These are phyloP conservation scores for Sporothrix protearum DNA, from an alignment of 2,329 filamentous ascomycete genomes.

Conservation along the genomic window DNA sequence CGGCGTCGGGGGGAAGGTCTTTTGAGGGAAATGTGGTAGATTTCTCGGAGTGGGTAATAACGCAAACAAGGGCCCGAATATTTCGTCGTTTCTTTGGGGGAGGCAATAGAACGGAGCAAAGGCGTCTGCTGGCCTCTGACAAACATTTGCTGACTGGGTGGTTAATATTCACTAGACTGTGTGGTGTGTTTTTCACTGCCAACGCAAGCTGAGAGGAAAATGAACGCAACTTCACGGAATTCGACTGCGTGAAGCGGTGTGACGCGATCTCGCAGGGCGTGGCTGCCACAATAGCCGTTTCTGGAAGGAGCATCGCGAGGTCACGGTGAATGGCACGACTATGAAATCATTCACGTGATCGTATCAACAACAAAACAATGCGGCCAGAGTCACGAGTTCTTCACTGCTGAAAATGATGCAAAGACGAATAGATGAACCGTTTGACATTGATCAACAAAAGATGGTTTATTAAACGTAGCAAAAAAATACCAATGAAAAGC, in stretches of 20 bases:
- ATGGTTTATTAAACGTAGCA: not conserved
- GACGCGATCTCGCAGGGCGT: not conserved
- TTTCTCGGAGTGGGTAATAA: too few species aligned
- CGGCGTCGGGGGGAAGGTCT: too few species aligned
- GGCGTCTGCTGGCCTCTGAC: not conserved
- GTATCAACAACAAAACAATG: not conserved
- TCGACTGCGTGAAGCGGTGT: not conserved
- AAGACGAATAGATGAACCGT: not conserved
- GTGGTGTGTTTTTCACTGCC: not conserved
- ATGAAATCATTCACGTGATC: not conserved
- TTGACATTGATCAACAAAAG: not conserved
- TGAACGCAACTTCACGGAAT: not conserved
- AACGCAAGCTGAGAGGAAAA: not conserved
- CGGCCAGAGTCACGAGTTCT: too few species aligned
- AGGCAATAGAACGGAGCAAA: too few species aligned
- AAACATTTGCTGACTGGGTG: not conserved
- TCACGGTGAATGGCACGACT: not conserved
- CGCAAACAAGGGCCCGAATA: too few species aligned
- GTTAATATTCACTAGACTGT: not conserved
- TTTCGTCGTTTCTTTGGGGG: too few species aligned
- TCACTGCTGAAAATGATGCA: not conserved
- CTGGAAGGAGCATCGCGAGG: slow-evolving; percentile 8
- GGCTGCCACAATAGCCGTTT: not conserved
- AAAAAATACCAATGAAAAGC: not conserved
- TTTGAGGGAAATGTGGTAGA: too few species aligned